Percentiles rank a stretch among this genome's conserved stretches.
Conservation (phyloP, 495 filamentous ascomycete genomes). For the Penicillium daleae region DNA sequence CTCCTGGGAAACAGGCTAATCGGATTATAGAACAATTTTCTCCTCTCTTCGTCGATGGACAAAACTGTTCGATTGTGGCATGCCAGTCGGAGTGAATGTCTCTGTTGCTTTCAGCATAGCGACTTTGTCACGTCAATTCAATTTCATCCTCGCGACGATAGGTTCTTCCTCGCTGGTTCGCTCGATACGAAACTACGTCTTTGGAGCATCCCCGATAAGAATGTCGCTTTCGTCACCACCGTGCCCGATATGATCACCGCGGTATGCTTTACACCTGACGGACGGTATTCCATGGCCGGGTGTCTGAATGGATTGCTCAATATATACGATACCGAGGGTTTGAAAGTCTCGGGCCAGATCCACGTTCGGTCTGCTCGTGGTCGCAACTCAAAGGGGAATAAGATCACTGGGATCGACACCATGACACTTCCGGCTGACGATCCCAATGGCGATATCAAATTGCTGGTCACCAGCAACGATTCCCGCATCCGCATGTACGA, state of each 20-base stretch:
- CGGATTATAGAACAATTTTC: conserved; percentile 77
- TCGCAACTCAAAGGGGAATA: conserved; percentile 93
- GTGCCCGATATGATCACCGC: conserved; percentile 90
- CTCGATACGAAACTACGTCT: conserved; percentile 89
- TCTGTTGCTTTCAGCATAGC: conserved; percentile 95
- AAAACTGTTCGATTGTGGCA: conserved; percentile 98
- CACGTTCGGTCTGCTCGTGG: conserved; percentile 89
- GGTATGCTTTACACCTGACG: conserved; percentile 91
- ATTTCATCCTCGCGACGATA: conserved; percentile 93
- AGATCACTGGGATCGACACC: conserved; percentile 93
- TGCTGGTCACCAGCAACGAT: conserved; percentile 94
- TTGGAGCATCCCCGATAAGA: conserved; percentile 98
- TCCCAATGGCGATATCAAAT: conserved; percentile 73
- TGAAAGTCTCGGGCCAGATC: conserved; percentile 81
- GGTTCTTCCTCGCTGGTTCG: conserved; percentile 94
- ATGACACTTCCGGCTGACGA: conserved; percentile 63
- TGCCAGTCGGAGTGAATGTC: conserved; percentile 78
- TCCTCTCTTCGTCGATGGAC: conserved; percentile 97
- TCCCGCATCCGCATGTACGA: conserved; percentile 92
- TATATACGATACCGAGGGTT: conserved; percentile 93
- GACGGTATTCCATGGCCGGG: conserved; percentile 86
- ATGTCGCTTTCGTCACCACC: conserved; percentile 82
- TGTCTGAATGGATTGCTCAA: conserved; percentile 83
- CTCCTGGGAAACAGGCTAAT: conserved; percentile 16
- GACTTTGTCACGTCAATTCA: conserved; percentile 95